Base-by-base conservation (phyloP, 2,329 filamentous ascomycete species). In the Kalmusia sp. region DNA sequence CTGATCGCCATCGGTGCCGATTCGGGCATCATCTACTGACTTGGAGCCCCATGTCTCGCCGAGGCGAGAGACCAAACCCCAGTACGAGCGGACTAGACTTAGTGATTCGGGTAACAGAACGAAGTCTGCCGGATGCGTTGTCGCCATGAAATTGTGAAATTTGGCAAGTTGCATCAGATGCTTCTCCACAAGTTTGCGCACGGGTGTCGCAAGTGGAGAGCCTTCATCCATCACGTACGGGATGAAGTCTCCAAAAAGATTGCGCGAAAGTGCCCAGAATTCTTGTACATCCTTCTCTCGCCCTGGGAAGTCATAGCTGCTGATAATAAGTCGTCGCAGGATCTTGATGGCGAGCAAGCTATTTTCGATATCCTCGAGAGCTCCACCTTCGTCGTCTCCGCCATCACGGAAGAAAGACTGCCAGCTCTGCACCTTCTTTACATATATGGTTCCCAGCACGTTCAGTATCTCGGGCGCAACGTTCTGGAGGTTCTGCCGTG, bases 101-200 rank as follows among this genome's bases (percentile, higher is more conserved):
- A 96, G 78, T 2, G 91, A 92, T 65, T 91, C 88, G 2, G 92
- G 91, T 6, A 99, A 82, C 11, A 91, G 80, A 1, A 88, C 87
- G 73, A 97, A 98, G 49, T 92, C 90, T 3, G 90, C 87, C 1
- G 93, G 87, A 70, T 96, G 92, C 4, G 81, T 78, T 44, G 86
- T 85, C 1, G 91, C 87, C 88, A 98, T 93, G 51, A 92, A 88
- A 33, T 96, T 82, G 70, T 98, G 95, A 3, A 99, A 79, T 74
- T 98, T 99, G 3, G 93, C 88, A 44, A 98, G 88, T 69, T 98
- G 93, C 35, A 97, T 77, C 2, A 96, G 80, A 69, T 97, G 93
- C 69, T 92, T 96, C 60, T 90, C 90, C n/a, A 96, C 78, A 21
- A 89, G 69, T 30, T 82, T 83, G 53, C 84, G 83, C 21, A 86